These are phyloP conservation scores for Botryotinia globosa DNA, from an alignment of 2,329 filamentous ascomycete genomes.

Conservation along the genomic window DNA sequence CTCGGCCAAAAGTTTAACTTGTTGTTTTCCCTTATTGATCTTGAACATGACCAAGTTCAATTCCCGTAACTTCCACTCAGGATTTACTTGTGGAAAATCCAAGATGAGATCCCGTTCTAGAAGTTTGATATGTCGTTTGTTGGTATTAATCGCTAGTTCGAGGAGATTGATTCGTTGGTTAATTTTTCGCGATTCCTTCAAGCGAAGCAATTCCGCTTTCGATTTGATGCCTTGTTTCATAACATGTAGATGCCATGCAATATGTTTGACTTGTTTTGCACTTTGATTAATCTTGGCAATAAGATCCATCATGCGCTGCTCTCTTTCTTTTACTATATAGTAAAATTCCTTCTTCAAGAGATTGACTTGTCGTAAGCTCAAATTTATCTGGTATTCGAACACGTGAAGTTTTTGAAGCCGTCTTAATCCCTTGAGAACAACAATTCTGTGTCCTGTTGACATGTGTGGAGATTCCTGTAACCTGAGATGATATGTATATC, in stretches of 20 bases:
- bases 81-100: not conserved
- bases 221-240: not conserved
- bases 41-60: not conserved
- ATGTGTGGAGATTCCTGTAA: constrained; percentile 6
- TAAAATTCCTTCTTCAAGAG: not conserved
- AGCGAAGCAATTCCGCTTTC: not conserved
- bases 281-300: not conserved
- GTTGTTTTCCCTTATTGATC: not conserved
- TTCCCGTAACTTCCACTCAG: not conserved
- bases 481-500: constrained; percentile 11
- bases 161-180: not conserved
- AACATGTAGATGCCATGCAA: not conserved
- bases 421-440: not conserved
- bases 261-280: not conserved
- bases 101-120: not conserved
- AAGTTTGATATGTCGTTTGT: not conserved
- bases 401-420: constrained; percentile 6
- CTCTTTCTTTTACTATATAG: not conserved
- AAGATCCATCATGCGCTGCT: not conserved
- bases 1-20: constrained; percentile 2
- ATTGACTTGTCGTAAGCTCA: not conserved
- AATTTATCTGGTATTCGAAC: not conserved
- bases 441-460: constrained; percentile 2
- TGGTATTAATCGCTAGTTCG: not conserved
- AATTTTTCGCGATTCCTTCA: not conserved